Evolutionary conservation across 805 yeast species (phyloP).

Genomic region (Crinitomyces ghanaensis): DNA sequence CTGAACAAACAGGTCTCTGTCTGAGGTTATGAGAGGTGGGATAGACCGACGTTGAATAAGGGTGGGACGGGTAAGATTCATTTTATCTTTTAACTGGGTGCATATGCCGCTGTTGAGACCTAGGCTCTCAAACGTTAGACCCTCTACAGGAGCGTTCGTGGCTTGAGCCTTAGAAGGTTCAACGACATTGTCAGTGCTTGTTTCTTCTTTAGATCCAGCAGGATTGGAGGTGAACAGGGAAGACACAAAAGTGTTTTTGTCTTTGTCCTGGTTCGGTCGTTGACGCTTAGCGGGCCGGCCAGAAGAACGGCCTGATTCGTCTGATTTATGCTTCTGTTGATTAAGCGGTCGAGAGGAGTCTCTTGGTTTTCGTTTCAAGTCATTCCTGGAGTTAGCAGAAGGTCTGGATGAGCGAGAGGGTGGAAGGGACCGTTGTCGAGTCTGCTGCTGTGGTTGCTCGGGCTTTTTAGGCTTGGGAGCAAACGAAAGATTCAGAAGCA

Average conservation of each 20-base stretch:
- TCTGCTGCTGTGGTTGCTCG: too few species aligned
- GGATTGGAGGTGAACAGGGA: slow-evolving; percentile 35
- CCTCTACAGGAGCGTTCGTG: slow-evolving; percentile 74
- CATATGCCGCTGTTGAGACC: slow-evolving; percentile 50
- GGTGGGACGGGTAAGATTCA: slow-evolving; percentile 53
- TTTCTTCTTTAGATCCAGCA: slow-evolving; percentile 27
- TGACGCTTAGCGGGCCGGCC: too few species aligned
- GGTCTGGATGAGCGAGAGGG: too few species aligned
- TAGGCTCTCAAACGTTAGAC: slow-evolving; percentile 54
- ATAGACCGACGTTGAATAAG: slow-evolving; percentile 73
- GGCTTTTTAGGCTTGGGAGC: too few species aligned
- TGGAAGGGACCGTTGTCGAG: too few species aligned
- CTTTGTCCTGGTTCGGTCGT: too few species aligned
- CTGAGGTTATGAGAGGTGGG: slow-evolving; percentile 41
- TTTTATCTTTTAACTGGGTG: slow-evolving; percentile 42
- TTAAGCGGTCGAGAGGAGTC: slow-evolving; percentile 3
- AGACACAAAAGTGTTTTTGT: slow-evolving; percentile 13
- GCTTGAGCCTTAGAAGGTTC: slow-evolving; percentile 35
- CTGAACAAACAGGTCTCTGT: slow-evolving; percentile 70
- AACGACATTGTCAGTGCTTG: slow-evolving; percentile 27
- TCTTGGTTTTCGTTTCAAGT: slow-evolving; percentile 1
- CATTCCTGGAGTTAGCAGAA: not conserved
- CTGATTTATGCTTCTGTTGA: too few species aligned
- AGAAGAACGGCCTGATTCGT: too few species aligned
- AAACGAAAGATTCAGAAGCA: too few species aligned